Evolutionary conservation across 352 stramenopile species (phyloP), one percentile per base, ranked within the genome.

Genomic region (Pythium biforme): DNA sequence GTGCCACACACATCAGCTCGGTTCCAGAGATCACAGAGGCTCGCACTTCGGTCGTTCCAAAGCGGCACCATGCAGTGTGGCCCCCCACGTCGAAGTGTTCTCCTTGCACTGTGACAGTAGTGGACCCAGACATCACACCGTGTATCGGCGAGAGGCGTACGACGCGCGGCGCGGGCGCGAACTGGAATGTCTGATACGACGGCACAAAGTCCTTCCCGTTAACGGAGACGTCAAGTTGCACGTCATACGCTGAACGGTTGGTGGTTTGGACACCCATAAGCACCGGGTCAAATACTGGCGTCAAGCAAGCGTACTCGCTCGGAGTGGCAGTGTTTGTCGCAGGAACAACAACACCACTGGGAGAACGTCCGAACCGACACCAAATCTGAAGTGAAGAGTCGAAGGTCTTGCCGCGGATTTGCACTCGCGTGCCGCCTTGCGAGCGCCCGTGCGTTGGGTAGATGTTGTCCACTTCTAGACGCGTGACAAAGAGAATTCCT

Each of bases 161-260:
- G 0, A 97, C 68, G 39, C 74, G 65, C 17, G 83, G 70, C 4
- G 73, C 64, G 6, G 31, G 5, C 3, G n/a, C 48, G 41, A 92
- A 96, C 6, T 46, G 73, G 46, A 94, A 97, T 20, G 37, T 55
- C 1, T 77, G 71, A 11, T 64, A 25, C 0, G 75, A 79, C 19
- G 76, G 62, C 2, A 80, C 45, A 41, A 94, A 97, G 46, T 95
- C 75, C 23, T 79, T 74, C 7, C 75, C 76, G 48, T 97, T 96
- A 4, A 91, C 67, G 0, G 86, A 93, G 15, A 95, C 22, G 43
- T 50, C 39, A 1, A 59, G 1, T 14, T 49, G 20, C 6, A 70
- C 56, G 6, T 53, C 43, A 17, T 45, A 26, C 12, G 5, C 12
- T 7, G 43, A 65, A n/a, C 15, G 10, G 33, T 59, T 48, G 11